Base-by-base conservation (phyloP, 2,329 filamentous ascomycete genomes). In the Didymella pinodella region DNA sequence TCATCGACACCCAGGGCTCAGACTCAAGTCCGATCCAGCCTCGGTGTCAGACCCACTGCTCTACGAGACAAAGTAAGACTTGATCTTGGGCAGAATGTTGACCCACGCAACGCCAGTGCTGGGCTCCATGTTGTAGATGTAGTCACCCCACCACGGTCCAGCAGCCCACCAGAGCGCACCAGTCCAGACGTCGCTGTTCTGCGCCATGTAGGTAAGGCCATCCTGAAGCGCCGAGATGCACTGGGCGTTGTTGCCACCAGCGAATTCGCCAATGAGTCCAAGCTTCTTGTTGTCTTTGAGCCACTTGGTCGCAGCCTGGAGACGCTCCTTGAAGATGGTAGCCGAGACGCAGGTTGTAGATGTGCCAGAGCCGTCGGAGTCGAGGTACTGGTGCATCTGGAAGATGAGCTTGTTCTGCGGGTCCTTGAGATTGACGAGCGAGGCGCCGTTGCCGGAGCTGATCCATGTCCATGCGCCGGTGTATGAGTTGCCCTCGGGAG, bases 341-440 rank as follows among this genome's bases (percentile, higher is more conserved):
- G 72, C 62, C 59, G 72, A 80, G 16, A 85, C 83, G 67, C 85
- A 87, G 28, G 75, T 74, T 2, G 74, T 75, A 2, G 75, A 77
- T 0, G 84, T 86, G 8, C 85, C 85, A 2, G 80, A 83, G 52
- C 83, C 81, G 59, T 86, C 84, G 0, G 74, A 76, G 74, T 87
- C 85, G 36, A 87, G 84, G 66, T 87, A 87, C 75, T 87, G 85
- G 70, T 87, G 85, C 85, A 87, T 86, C 67, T 87, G 83, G 73
- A 84, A 86, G 69, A 87, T 74, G 56, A 86, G 79, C 67, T 84
- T 85, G 74, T 85, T 75, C 45, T 77, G 59, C 0, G 84, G 78
- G 61, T 87, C 85, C 8, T 80, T 83, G 41, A 87, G 78, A 20
- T 64, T 73, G 54, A 80, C 78, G 57, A 84, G 77, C 44, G 77